Evolutionary conservation across 2,329 filamentous ascomycete genomes (phyloP).

Genomic region (Ophiobolus disseminans): DNA sequence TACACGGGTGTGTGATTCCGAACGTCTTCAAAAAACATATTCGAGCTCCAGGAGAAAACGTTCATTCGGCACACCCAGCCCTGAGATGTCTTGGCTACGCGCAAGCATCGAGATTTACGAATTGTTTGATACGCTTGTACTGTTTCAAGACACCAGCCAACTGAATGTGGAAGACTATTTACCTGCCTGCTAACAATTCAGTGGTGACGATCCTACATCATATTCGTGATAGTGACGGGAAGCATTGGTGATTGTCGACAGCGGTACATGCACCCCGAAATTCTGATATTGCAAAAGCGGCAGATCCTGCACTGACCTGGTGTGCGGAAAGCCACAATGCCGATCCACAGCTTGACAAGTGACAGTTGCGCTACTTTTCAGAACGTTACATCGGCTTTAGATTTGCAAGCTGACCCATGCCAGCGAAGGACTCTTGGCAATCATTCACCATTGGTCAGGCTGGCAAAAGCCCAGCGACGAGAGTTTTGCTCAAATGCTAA

Average conservation of each 20-base stretch:
- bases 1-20: constrained; percentile 10
- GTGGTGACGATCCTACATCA: constrained; percentile 16
- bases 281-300: constrained; percentile 12
- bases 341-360: constrained; percentile 12
- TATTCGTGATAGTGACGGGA: constrained; percentile 3
- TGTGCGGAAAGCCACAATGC: constrained; percentile 16
- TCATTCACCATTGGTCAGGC: constrained; percentile 18
- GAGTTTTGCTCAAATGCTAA: constrained; percentile 13
- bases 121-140: constrained; percentile 18
- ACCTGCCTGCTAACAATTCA: constrained; percentile 12
- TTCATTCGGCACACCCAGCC: constrained; percentile 2
- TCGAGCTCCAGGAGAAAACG: constrained; percentile 13
- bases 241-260: constrained; percentile 10
- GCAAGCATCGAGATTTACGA: constrained; percentile 19
- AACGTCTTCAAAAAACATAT: background rate
- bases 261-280: constrained; percentile 13
- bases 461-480: constrained; percentile 21
- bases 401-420: constrained; percentile 10
- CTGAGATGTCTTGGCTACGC: constrained; percentile 5
- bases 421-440: constrained; percentile 6
- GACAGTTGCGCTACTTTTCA: constrained; percentile 23
- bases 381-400: constrained; percentile 28
- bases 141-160: constrained; percentile 14
- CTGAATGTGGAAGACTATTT: constrained; percentile 15
- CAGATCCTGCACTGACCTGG: constrained; percentile 14